Evolutionary conservation across 2,329 filamentous ascomycete species (phyloP), one percentile per base, ranked within the genome.

Genomic region (Alternaria novae-zelandiae): DNA sequence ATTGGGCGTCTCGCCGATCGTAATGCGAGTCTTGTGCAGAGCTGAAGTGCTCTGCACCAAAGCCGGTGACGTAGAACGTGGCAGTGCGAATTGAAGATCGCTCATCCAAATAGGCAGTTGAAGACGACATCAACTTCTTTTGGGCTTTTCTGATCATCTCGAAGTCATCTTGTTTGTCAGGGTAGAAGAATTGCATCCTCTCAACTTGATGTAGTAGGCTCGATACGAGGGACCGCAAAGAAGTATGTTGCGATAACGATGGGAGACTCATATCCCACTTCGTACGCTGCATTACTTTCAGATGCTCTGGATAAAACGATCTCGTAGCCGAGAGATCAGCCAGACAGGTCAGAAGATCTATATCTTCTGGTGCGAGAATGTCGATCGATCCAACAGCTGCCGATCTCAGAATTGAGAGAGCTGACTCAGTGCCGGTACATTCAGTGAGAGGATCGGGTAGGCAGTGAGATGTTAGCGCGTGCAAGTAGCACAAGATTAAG

Each of bases 391-490:
- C 70, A 0, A 87, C 74, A 0, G 85, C 80, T 0, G 85, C 85
- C 0, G 84, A 86, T 0, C 61, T 46, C 1, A 90, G 70, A 1
- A 87, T 85, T 0, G 70, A 65, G 0, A 89, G 67, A 0, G 86
- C 85, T 49, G 85, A 74, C 65, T 90, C 87, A 0, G 86, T 87
- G 0, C 88, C 88, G 0, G 86, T 89, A 6, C 75, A 73, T 0
- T 69, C 50, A 0, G 83, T 86, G 0, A 89, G 76, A 0, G 74
- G 76, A 66, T 89, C 87, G 0, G 84, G 83, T 0, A 87, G 73
- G 25, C 81, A 86, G 53, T 82, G 81, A 0, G 86, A 86, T 0
- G 87, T 89, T 0, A 88, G 59, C 0, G 84, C 86, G 64, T 90
- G 87, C 0, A 90, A 72, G 26, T 85, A 85, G 9, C 61, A 78